A percentile compares a stretch with the other conserved stretches of the same genome.
Evolutionary conservation across 179 eudicot genomes (phyloP).

Genomic region (Sideroxylon spinosum): DNA sequence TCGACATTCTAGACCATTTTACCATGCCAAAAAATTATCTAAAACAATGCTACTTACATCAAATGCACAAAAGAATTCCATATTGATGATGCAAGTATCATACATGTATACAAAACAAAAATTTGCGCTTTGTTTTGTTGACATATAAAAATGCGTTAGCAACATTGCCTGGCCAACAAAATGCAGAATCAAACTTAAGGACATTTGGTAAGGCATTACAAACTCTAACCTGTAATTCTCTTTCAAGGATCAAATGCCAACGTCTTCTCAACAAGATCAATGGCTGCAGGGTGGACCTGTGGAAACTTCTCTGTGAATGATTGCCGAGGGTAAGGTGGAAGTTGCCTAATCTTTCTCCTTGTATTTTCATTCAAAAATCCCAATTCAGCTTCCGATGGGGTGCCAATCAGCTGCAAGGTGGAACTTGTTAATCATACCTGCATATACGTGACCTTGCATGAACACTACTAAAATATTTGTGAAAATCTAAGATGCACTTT

Average conservation of each 20-base stretch:
- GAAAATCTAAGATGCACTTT: background rate
- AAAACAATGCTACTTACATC: background rate
- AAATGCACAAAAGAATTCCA: background rate
- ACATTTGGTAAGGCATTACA: background rate
- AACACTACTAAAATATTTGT: background rate
- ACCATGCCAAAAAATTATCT: background rate
- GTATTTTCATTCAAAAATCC: conserved; percentile 83
- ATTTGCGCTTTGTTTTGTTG: background rate
- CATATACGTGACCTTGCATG: background rate
- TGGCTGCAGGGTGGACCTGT: conserved; percentile 62
- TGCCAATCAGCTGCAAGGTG: conserved; percentile 73
- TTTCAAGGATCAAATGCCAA: conserved; percentile 85
- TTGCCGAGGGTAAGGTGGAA: conserved; percentile 60
- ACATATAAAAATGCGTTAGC: no score
- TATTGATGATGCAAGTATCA: background rate
- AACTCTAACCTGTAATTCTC: conserved; percentile 67
- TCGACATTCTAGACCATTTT: background rate
- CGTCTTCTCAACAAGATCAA: conserved; percentile 91
- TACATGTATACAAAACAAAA: background rate
- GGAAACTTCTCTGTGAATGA: conserved; percentile 75
- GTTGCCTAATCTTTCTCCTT: conserved; percentile 81
- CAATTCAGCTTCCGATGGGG: conserved; percentile 79
- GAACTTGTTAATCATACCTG: background rate
- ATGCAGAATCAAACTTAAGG: background rate
- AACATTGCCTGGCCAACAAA: background rate